Percentiles rank a stretch among this genome's conserved stretches.
These are phyloP conservation scores for Tieghemostelium lacteum DNA, from an alignment of 78 protist species.

Conservation along the genomic window DNA sequence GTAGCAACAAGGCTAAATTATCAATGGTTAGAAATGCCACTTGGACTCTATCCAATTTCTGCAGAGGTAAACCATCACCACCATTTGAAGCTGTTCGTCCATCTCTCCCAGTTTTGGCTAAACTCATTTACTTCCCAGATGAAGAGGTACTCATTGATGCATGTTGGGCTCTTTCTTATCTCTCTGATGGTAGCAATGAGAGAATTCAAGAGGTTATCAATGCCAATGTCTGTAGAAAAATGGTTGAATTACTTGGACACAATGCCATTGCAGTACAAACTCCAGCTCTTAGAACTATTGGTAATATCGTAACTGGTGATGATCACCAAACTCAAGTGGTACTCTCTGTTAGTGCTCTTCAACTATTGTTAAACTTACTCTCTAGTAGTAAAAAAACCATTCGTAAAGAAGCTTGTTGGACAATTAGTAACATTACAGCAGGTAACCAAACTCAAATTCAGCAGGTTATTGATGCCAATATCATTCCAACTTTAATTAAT, in stretches of 20 bases:
- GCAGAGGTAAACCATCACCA: constrained; percentile 97
- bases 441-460: constrained; percentile 95
- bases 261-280: constrained; percentile 83
- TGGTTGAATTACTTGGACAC: constrained; percentile 91
- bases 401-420: constrained; percentile 98
- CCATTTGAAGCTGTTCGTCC: constrained; percentile 67
- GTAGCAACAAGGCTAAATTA: constrained; percentile 12
- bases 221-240: constrained; percentile 82
- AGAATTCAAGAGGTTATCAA: constrained; percentile 92
- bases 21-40: constrained; percentile 96
- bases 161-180: constrained; percentile 98
- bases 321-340: constrained; percentile 98
- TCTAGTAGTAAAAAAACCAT: constrained; percentile 76
- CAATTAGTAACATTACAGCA: constrained; percentile 98
- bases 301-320: constrained; percentile 98
- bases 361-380: constrained; percentile 57
- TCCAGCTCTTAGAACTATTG: constrained; percentile 97
- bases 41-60: constrained; percentile 98
- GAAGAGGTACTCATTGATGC: constrained; percentile 96
- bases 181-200: constrained; percentile 96
- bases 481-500: constrained; percentile 88
- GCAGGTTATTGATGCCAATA: constrained; percentile 90
- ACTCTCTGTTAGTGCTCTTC: constrained; percentile 84
- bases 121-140: constrained; percentile 86
- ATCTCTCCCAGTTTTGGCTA: constrained; percentile 70